Evolutionary conservation across 164 flowering plant genomes (phyloP), one percentile per base, ranked within the genome.

Genomic region (Vitis cinerea): DNA sequence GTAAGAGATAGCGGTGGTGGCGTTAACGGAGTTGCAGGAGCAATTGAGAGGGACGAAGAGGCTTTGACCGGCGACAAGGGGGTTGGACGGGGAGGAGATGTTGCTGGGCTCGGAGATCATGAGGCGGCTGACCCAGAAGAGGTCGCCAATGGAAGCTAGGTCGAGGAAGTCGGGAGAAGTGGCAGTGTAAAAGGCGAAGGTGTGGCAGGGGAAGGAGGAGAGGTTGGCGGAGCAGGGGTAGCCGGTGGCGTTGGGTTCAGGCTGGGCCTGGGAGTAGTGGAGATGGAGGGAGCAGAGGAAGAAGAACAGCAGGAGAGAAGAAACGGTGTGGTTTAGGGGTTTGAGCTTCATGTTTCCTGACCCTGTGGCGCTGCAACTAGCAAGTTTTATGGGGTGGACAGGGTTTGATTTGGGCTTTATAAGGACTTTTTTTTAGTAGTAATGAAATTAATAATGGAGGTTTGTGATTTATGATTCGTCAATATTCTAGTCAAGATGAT

Each of bases 1-100:
- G 62, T 74, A 89, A 19, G 93, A 92, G 52, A 86, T 71, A 14
- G 69, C 30, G 50, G 52, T 70, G 64, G 48, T 60, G 68, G 37
- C 30, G 68, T 71, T 74, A 59, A 74, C 56, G 44, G 81, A 8
- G 70, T 82, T 79, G 78, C 98, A 94, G 51, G 88, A 82, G 60
- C 98, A 94, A 9, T 80, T 62, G 65, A 92, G 53, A 10, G 98
- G 98, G 48, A 94, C 77, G 62, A 92, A 79, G 61, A 94, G 95
- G 66, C 82, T 59, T 64, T 92, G 93, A 61, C 66, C 63, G 1
- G 88, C 83, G 66, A 77, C 0, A 31, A 94, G 87, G 61, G 89
- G 74, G 19, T 87, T 61, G 16, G 82, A 14, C 2, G 87, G 83
- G 55, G 83, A 70, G 49, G 95, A 83, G 63, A 94, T 81, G 74